A percentile compares a stretch with the other conserved stretches of the same genome.
phyloP scores from a whole-genome alignment of 148 eudicot species.

The Limonium bicolor region DNA sequence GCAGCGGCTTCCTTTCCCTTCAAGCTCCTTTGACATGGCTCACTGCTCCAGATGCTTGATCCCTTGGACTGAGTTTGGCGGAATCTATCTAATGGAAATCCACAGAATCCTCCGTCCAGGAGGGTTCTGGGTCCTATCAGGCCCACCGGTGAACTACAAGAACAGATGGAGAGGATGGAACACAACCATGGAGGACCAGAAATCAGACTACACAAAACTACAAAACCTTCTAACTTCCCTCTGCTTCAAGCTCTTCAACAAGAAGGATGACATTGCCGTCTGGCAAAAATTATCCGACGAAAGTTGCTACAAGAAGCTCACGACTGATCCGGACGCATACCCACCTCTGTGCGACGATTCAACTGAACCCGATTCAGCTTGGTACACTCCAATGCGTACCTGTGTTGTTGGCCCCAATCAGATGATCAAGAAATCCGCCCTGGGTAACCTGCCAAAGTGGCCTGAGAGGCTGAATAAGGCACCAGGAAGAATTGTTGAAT shows the following conservation, averaged over 20 bases:
- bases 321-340: constrained; percentile 40
- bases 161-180: constrained; percentile 88
- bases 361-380: constrained; percentile 76
- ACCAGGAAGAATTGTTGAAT: constrained; percentile 51
- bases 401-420: constrained; percentile 58
- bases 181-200: constrained; percentile 65
- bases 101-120: constrained; percentile 89
- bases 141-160: constrained; percentile 84
- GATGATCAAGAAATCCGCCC: constrained; percentile 26
- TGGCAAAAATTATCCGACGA: constrained; percentile 68
- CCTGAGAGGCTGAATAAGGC: constrained; percentile 42
- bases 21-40: constrained; percentile 90
- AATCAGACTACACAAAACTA: constrained; percentile 53
- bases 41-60: constrained; percentile 95
- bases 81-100: constrained; percentile 80
- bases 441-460: constrained; percentile 57
- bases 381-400: constrained; percentile 94
- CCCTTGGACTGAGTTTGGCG: constrained; percentile 96
- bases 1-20: constrained; percentile 86
- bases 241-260: constrained; percentile 61
- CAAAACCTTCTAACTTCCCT: constrained; percentile 55
- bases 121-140: constrained; percentile 96
- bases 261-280: constrained; percentile 77
- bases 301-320: constrained; percentile 54
- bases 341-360: constrained; percentile 86